Conservation (phyloP, 2,329 filamentous ascomycete species). For the Hirsutella rhossiliensis region DNA sequence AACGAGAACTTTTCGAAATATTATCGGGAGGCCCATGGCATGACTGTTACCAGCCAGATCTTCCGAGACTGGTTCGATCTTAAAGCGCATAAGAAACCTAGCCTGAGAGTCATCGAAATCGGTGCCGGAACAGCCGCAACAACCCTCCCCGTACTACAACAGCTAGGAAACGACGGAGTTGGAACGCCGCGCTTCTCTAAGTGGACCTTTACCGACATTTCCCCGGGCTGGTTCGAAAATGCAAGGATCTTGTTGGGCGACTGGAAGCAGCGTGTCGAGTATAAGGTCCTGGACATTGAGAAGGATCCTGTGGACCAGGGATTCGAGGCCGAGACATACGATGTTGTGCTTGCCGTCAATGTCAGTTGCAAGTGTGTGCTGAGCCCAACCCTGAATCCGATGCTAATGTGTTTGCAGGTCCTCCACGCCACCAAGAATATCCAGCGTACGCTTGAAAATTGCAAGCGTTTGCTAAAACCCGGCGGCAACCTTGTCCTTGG, state of each 20-base stretch:
- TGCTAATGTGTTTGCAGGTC: not conserved
- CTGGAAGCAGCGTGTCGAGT: slow-evolving; percentile 1
- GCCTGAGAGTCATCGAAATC: slow-evolving; percentile 1
- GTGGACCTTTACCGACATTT: slow-evolving; percentile 1
- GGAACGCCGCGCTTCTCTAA: not conserved
- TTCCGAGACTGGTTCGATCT: slow-evolving; percentile 1
- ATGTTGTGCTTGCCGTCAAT: not conserved
- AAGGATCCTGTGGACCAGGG: not conserved
- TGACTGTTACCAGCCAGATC: not conserved
- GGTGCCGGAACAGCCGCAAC: not conserved
- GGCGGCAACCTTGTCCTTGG: slow-evolving; percentile 1
- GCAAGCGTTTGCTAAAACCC: not conserved
- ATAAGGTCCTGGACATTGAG: slow-evolving; percentile 1
- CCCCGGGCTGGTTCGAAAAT: slow-evolving; percentile 1
- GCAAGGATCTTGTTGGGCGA: not conserved
- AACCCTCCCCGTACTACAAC: not conserved
- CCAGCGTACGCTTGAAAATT: not conserved
- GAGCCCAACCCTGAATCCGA: no score
- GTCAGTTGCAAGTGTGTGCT: not conserved
- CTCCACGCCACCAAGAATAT: slow-evolving; percentile 1
- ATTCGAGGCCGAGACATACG: slow-evolving; percentile 1
- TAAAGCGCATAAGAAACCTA: slow-evolving; percentile 1
- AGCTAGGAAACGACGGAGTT: not conserved
- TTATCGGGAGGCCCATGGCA: not conserved
- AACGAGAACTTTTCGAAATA: not conserved